Evolutionary conservation across 495 filamentous ascomycete genomes (phyloP), one percentile per base, ranked within the genome.

Genomic region (Neurospora intermedia): DNA sequence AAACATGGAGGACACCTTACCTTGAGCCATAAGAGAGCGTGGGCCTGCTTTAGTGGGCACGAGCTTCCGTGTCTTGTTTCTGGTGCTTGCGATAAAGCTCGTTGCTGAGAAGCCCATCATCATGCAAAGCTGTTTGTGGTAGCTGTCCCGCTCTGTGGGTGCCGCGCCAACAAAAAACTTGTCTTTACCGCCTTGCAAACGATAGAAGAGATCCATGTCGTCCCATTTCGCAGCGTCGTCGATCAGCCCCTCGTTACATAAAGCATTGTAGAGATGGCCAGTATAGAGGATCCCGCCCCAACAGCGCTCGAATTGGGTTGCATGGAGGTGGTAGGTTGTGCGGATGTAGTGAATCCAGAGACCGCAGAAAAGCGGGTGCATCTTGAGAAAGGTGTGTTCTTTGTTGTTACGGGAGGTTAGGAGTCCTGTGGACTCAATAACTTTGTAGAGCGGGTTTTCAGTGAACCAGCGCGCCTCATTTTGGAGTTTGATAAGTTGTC

Each of bases 211-310:
- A 6, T 72, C 45, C 70, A 72, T 72, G 23, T 72, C 70, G 46
- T 72, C 70, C 70, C 70, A 72, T 54, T 66, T 72, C 13, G 46
- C 23, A 39, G n/a, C 43, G 31, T 18, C 9, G 46, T 18, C 35
- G 31, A 72, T 66, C 27, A 72, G 46, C 2, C 23, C 39, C 20
- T 72, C 42, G 31, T 45, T 40, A 23, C 41, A 35, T 16, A 72
- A 54, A n/a, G 70, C 70, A 23, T 72, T 72, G 46, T 72, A 72
- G 23, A 72, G 70, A 39, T 72, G 70, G 8, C 70, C 70, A 31
- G 70, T 54, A 27, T 72, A 72, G 23, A 72, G 45, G 70, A 72
- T 72, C 35, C 70, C 46, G 38, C 70, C 70, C 46, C 46, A 72
- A 9, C 27, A 31, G 45, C 27, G n/a, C 43, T 72, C 54, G 45